Conservation (phyloP, 1,284 basidiomycete genomes). For the Lignosus rhinocerotis region DNA sequence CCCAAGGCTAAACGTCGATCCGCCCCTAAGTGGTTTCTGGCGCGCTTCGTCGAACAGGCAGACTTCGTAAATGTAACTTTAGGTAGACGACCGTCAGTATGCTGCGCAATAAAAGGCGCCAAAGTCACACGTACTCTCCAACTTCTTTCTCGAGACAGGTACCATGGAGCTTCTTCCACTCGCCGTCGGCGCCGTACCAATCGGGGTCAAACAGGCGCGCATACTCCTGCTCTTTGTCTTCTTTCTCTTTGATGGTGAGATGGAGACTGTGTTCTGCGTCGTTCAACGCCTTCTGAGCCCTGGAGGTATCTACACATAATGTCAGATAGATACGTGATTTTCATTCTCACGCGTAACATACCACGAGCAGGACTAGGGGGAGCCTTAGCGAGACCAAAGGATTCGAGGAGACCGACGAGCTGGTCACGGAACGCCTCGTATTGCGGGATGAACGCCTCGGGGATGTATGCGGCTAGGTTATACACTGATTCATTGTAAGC, state of each 20-base stretch:
- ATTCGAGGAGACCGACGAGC: conserved; percentile 65
- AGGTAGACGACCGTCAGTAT: background rate
- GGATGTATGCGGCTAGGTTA: conserved; percentile 83
- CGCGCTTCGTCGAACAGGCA: conserved; percentile 89
- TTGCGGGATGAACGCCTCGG: conserved; percentile 75
- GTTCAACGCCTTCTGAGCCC: conserved; percentile 64
- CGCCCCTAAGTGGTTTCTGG: conserved; percentile 88
- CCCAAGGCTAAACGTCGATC: conserved; percentile 84
- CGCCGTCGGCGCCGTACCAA: conserved; percentile 81
- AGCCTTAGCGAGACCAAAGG: conserved; percentile 60
- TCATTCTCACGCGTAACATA: conserved; percentile 22
- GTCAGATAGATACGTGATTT: background rate
- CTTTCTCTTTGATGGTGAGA: conserved; percentile 46
- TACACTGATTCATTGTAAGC: conserved; percentile 55
- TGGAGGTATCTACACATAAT: conserved; percentile 46
- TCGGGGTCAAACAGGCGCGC: conserved; percentile 60
- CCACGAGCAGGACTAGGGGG: conserved; percentile 44
- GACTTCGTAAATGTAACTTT: conserved; percentile 93
- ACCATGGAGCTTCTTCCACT: conserved; percentile 94
- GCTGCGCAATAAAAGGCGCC: background rate
- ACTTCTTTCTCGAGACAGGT: conserved; percentile 80
- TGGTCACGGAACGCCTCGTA: conserved; percentile 74
- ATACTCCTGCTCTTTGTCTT: conserved; percentile 54
- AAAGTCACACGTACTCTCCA: conserved; percentile 74
- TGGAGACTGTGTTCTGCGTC: conserved; percentile 59